Evolutionary conservation across 2,329 filamentous ascomycete genomes (phyloP).

Genomic region (Pseudogymnoascus sp.): DNA sequence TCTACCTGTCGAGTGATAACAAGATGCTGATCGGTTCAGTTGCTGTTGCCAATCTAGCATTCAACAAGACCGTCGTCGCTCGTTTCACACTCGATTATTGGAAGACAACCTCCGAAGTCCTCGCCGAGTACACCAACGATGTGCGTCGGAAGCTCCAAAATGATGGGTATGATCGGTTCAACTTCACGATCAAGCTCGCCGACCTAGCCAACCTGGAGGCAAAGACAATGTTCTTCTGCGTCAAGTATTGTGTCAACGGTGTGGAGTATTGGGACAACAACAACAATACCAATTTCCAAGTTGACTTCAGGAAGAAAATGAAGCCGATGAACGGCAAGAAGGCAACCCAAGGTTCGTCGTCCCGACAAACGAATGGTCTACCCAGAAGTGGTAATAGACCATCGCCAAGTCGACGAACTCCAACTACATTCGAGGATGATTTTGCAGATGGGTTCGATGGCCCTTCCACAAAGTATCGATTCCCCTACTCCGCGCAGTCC

Average conservation of each 20-base stretch:
- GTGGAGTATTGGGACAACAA: constrained; percentile 97
- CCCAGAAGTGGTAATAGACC: constrained; percentile 57
- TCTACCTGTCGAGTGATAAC: constrained; percentile 82
- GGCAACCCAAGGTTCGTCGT: constrained; percentile 40
- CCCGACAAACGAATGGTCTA: constrained; percentile 44
- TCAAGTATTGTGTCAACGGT: constrained; percentile 77
- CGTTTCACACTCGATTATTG: constrained; percentile 96
- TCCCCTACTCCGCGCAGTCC: constrained; percentile 11
- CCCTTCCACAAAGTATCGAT: constrained; percentile 34
- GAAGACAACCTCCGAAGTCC: constrained; percentile 95
- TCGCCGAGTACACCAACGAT: constrained; percentile 78
- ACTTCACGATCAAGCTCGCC: constrained; percentile 85
- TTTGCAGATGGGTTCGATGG: constrained; percentile 50
- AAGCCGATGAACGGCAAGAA: constrained; percentile 52
- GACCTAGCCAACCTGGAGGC: constrained; percentile 85
- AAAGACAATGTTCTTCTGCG: constrained; percentile 87
- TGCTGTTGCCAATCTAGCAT: constrained; percentile 79
- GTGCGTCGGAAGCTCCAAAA: constrained; percentile 56
- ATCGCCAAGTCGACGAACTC: constrained; percentile 41
- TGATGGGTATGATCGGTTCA: constrained; percentile 76
- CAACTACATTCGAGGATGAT: constrained; percentile 55
- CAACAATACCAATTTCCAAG: constrained; percentile 73
- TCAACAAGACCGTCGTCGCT: constrained; percentile 80
- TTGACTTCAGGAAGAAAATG: constrained; percentile 80
- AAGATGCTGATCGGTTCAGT: constrained; percentile 77